Conservation (phyloP, 176 grass and related monocot species). For the Poa annua region DNA sequence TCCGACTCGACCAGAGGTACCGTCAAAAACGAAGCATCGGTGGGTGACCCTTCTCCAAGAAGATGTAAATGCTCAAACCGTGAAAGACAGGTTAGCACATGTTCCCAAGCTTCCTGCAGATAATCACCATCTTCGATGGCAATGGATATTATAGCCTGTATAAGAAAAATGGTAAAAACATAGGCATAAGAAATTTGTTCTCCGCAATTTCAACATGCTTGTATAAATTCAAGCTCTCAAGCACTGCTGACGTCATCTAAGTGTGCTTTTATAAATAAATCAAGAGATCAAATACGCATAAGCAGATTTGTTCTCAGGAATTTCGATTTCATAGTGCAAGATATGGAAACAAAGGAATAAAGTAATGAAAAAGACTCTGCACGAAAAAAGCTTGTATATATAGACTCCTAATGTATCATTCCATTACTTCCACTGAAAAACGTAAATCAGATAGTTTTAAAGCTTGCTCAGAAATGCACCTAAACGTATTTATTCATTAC, state of each 20-base stretch:
- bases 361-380: constrained; percentile 14
- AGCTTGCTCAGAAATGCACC: neutral
- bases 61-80: constrained; percentile 96
- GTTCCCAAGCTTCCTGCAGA: constrained; percentile 96
- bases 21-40: constrained; percentile 95
- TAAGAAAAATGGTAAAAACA: constrained; percentile 20
- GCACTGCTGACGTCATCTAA: constrained; percentile 26
- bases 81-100: constrained; percentile 97
- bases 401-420: constrained; percentile 9
- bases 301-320: constrained; percentile 17
- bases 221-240: neutral
- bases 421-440: constrained; percentile 11
- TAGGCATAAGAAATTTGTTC: constrained; percentile 12
- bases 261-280: neutral
- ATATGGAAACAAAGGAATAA: neutral
- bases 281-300: constrained; percentile 7
- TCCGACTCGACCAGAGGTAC: constrained; percentile 61
- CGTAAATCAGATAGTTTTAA: constrained; percentile 2
- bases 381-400: neutral
- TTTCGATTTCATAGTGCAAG: neutral
- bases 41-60: constrained; percentile 89
- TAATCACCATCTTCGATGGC: constrained; percentile 98
- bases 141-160: constrained; percentile 95
- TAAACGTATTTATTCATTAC: constrained; percentile 15
- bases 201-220: neutral